Base-by-base conservation (phyloP, 2,329 filamentous ascomycete species). In the Xylaria sp. region DNA sequence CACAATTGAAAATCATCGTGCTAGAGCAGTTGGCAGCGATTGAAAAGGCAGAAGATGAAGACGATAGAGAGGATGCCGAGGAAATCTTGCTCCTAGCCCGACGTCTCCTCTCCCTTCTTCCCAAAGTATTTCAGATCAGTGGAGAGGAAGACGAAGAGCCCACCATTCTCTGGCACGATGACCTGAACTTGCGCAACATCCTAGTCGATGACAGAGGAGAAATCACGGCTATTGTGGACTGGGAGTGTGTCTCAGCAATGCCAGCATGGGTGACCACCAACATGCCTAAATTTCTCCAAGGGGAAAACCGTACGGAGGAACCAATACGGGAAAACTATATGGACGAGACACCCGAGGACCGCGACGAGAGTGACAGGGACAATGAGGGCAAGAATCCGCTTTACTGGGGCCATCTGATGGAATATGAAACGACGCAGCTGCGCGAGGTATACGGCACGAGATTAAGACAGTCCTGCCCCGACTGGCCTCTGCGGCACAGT, bases 121-220 rank as follows among this genome's bases (percentile, higher is more conserved):
- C 53, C 36, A 51, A 58, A 29, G 25, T 58, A 6, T 44, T 44
- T n/a, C 39, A 31, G 29, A 31, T 31, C 13, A 38, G 57, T 17
- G 38, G 13, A 13, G 38, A 33, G 9, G 50, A 58, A 39, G 36
- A 31, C 6, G 31, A 51, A 5, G 68, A 73, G 44, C 61, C 61
- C 0, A 77, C 76, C 1, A 71, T 78, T 56, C 67, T 79, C 22
- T 74, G 71, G 66, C 78, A 79, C 53, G 70, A 77, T 36, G 72
- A 75, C 33, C 67, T 80, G 3, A 78, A 74, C 3, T 45, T 69
- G 5, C 71, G 77, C 47, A 79, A 80, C 63, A 76, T 80, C 20
- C 68, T 80, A 7, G 75, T 80, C 2, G 73, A 80, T 36, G 67
- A 75, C 2, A 64, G 72, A 1, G 77, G 77, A 9, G 38, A 71